Evolutionary conservation across 176 grass and related monocot genomes (phyloP), one percentile per base, ranked within the genome.

Genomic region (Oryza coarctata): DNA sequence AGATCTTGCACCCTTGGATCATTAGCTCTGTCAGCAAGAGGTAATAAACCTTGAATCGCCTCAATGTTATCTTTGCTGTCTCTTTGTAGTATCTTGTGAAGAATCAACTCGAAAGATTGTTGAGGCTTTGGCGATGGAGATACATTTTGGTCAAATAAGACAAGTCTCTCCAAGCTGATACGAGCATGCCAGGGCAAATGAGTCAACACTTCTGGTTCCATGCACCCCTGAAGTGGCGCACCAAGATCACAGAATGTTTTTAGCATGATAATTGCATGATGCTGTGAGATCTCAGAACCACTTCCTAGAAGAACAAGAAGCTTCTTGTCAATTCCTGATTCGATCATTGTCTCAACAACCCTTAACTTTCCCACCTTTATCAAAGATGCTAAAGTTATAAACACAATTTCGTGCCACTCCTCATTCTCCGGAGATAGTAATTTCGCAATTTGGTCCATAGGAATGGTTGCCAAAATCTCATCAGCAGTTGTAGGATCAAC

Each of bases 151-250:
- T 94, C 89, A 28, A 71, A 87, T 64, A 89, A 78, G 77, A 94
- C 73, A 82, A 91, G 91, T 83, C 92, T 89, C 65, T 94, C 92
- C 81, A 94, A 85, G 49, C 77, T 87, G 25, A 94, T 70, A 39
- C 92, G 90, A 84, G 84, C 89, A 79, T 83, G 89, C 92, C 92
- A 94, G 35, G 92, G 92, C 79, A 94, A 80, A 80, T 87, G 92
- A 85, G 89, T 71, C 68, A 94, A 36, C 65, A 82, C 61, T 70
- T 75, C 80, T 75, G 89, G 89, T 12, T 70, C 75, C 61, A 94
- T 80, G 74, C 86, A 94, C 66, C 87, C 84, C 75, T 89, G 80
- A 66, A 91, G 87, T 73, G 77, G 89, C 1, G 69, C 89, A 63
- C 92, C 92, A 70, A 91, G 68, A 62, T 91, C 92, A 63, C 90